Percentiles rank a stretch among this genome's conserved stretches.
Conservation (phyloP, 495 filamentous ascomycete genomes). For the Annulohypoxylon stygium region DNA sequence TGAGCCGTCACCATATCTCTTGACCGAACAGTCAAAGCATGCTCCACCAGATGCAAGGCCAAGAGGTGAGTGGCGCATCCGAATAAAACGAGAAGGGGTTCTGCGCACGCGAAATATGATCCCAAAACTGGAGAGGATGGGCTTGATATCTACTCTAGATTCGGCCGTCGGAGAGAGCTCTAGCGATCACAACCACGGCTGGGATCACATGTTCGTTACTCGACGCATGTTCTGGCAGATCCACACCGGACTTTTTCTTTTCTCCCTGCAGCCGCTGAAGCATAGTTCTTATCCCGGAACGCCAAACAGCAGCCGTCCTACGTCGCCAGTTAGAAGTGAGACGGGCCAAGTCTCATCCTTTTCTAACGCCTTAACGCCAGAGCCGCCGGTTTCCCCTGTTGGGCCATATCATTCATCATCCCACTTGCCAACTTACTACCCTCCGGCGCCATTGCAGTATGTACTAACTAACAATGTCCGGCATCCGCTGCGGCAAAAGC, state of each 20-base stretch:
- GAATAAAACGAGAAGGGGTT: conserved; percentile 86
- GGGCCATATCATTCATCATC: conserved; percentile 82
- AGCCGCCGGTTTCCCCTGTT: conserved; percentile 56
- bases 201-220: conserved; percentile 85
- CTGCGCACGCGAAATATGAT: conserved; percentile 84
- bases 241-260: conserved; percentile 87
- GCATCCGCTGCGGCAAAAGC: conserved; percentile 90
- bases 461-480: conserved; percentile 81
- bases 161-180: conserved; percentile 77
- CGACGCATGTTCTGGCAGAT: conserved; percentile 91
- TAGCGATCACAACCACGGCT: conserved; percentile 73
- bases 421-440: conserved; percentile 91
- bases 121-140: conserved; percentile 95
- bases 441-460: conserved; percentile 84
- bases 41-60: conserved; percentile 79
- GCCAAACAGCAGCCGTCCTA: conserved; percentile 65
- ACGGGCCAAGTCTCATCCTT: conserved; percentile 33
- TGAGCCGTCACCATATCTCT: conserved; percentile 66
- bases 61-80: conserved; percentile 87
- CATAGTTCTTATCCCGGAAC: conserved; percentile 66
- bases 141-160: conserved; percentile 80
- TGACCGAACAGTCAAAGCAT: conserved; percentile 70
- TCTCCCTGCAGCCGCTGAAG: conserved; percentile 76
- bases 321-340: conserved; percentile 70
- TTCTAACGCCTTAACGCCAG: conserved; percentile 43